These are phyloP conservation scores for Capsella bursapastoris DNA, from an alignment of 345 rosid species.

Conservation along the genomic window DNA sequence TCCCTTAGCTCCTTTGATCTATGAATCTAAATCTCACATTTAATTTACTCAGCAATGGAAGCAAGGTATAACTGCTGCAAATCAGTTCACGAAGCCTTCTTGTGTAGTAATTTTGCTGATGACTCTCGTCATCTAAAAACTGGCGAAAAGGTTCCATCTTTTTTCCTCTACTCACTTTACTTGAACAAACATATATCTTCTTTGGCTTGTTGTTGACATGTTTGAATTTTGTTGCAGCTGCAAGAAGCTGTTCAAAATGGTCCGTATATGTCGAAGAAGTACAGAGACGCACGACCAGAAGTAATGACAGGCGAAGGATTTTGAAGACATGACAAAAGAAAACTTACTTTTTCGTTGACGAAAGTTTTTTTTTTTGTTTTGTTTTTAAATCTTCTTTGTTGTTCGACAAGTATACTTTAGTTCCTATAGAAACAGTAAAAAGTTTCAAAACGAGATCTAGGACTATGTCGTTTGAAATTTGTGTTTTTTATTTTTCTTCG, in stretches of 20 bases:
- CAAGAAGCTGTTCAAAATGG: slow-evolving; percentile 84
- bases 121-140: slow-evolving; percentile 63
- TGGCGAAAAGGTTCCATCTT: slow-evolving; percentile 60
- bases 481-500: neutral
- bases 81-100: slow-evolving; percentile 64
- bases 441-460: neutral
- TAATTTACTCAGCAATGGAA: slow-evolving; percentile 71
- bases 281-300: slow-evolving; percentile 64
- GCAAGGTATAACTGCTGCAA: slow-evolving; percentile 77
- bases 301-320: slow-evolving; percentile 84
- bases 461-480: neutral
- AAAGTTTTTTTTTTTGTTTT: neutral
- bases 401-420: slow-evolving; percentile 9
- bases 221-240: slow-evolving; percentile 55
- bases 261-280: slow-evolving; percentile 63
- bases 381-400: neutral
- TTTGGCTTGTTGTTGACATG: neutral
- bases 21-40: slow-evolving; percentile 10
- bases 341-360: neutral
- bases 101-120: slow-evolving; percentile 56
- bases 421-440: neutral
- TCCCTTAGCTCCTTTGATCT: slow-evolving; percentile 12
- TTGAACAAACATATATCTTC: too few relatives aligned
- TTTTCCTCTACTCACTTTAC: neutral
- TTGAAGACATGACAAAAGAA: slow-evolving; percentile 36